phyloP scores from a whole-genome alignment of 768 basidiomycete species.

The Leccinum olivaceopallidum region DNA sequence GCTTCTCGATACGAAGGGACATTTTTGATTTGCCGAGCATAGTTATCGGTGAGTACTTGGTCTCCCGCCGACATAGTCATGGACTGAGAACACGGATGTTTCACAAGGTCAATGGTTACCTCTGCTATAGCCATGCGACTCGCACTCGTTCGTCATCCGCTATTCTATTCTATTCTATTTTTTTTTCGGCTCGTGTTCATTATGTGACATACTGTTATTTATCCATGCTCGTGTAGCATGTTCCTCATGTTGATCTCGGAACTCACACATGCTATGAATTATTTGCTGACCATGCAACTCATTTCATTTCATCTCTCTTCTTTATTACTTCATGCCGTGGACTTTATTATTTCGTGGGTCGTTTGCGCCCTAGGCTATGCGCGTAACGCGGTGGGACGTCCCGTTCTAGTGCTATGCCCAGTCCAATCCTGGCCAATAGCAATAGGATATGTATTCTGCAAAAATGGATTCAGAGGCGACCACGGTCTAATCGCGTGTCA shows the following conservation, averaged over 20 bases:
- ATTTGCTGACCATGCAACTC: background rate
- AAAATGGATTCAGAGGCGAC: background rate
- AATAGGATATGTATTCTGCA: background rate
- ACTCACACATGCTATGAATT: slow-evolving; percentile 6
- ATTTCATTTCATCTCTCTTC: background rate
- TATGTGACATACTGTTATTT: slow-evolving; percentile 20
- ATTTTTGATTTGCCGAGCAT: slow-evolving; percentile 88
- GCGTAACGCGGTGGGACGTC: background rate
- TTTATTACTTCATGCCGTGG: background rate
- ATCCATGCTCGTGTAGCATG: slow-evolving; percentile 3
- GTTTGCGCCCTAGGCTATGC: background rate
- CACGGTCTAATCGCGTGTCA: background rate
- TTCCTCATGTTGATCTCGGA: background rate
- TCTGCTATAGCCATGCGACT: slow-evolving; percentile 48
- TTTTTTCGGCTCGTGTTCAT: background rate
- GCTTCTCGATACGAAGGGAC: slow-evolving; percentile 93
- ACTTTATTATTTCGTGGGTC: slow-evolving; percentile 2
- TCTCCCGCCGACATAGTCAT: background rate
- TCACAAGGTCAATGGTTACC: slow-evolving; percentile 86
- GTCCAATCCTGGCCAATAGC: background rate
- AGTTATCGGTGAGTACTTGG: slow-evolving; percentile 66
- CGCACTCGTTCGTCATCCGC: background rate
- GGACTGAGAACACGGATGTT: background rate
- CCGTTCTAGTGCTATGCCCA: background rate
- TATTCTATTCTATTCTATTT: background rate